Evolutionary conservation across 768 basidiomycete genomes (phyloP).

Genomic region (Podaxis rugospora): DNA sequence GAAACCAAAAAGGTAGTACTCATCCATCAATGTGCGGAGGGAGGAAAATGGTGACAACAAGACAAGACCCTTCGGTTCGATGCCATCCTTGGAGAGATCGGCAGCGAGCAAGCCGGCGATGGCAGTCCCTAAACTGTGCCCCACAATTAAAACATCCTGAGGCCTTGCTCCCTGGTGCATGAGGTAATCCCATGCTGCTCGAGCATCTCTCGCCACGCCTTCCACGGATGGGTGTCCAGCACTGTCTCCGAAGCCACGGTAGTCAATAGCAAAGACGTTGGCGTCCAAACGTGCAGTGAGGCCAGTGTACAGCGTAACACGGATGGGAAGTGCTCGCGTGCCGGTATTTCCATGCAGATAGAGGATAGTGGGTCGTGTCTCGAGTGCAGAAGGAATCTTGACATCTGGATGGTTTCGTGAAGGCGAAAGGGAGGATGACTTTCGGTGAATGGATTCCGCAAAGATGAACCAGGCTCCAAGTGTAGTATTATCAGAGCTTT

Average conservation of each 20-base stretch:
- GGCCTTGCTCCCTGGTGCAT: slow-evolving; percentile 42
- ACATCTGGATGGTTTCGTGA: slow-evolving; percentile 26
- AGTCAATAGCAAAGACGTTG: slow-evolving; percentile 69
- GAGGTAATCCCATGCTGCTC: slow-evolving; percentile 63
- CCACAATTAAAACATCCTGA: slow-evolving; percentile 55
- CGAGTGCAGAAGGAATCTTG: slow-evolving; percentile 26
- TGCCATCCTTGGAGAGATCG: slow-evolving; percentile 39
- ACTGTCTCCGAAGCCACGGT: slow-evolving; percentile 75
- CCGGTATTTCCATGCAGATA: slow-evolving; percentile 76
- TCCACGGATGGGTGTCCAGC: slow-evolving; percentile 54
- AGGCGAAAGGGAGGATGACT: slow-evolving; percentile 20
- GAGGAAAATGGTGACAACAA: slow-evolving; percentile 45
- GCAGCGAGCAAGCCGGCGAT: slow-evolving; percentile 46
- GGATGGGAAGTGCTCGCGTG: slow-evolving; percentile 49
- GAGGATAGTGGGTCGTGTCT: slow-evolving; percentile 51
- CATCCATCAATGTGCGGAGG: slow-evolving; percentile 55
- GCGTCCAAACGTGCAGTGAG: slow-evolving; percentile 47
- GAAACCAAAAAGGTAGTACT: slow-evolving; percentile 58
- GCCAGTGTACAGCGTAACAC: slow-evolving; percentile 46
- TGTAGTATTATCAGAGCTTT: slow-evolving; percentile 57
- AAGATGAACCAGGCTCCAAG: slow-evolving; percentile 69
- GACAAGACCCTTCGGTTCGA: slow-evolving; percentile 33
- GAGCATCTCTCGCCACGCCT: slow-evolving; percentile 57
- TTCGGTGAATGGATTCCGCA: slow-evolving; percentile 45
- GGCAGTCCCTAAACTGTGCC: slow-evolving; percentile 76